Base-by-base conservation (phyloP, 805 yeast species). In the Allodekkera sacchari region DNA sequence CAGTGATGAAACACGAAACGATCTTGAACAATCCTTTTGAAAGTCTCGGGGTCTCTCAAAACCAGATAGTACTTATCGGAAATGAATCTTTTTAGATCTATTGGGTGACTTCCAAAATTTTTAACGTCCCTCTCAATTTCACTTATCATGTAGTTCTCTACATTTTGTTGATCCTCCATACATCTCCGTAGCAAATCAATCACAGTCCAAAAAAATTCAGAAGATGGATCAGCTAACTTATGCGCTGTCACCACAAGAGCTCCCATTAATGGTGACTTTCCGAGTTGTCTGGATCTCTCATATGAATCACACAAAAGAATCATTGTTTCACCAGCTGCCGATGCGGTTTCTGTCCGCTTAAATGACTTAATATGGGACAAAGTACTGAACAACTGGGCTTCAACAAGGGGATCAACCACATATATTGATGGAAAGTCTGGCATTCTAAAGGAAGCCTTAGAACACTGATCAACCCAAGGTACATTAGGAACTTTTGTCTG, bases 151-250 rank as follows among this genome's bases (percentile, higher is more conserved):
- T 69, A 55, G 7, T 59, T 57, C 18, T 62, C 59, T 5, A 84
- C 57, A 9, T 71, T 56, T 0, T 63, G 66, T 0, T 59, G 50
- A 3, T 74, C 68, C 52, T 87, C 96, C 50, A 78, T 74, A 35
- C 87, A 77, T 27, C 81, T 63, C 48, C 95, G 68, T 2, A 78
- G 51, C 21, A 85, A 57, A 9, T 73, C 59, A 1, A 74, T 61
- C 14, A 77, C 59, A 1, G 72, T 52, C 5, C 66, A 57, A 37
- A 74, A 76, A 2, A 75, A 28, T 8, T 47, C 43, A 36, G 36
- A 55, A 4, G 63, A 63, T 5, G 64, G 53, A 27, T 48, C 54
- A 5, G 59, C 46, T 37, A 60, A 56, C 3, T 38, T 31, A 8
- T 49, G 47, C 22, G 76, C 59, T 6, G 66, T 58, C 18, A 53